Conservation (phyloP, 768 basidiomycete species). For the Suillus tomentosus region DNA sequence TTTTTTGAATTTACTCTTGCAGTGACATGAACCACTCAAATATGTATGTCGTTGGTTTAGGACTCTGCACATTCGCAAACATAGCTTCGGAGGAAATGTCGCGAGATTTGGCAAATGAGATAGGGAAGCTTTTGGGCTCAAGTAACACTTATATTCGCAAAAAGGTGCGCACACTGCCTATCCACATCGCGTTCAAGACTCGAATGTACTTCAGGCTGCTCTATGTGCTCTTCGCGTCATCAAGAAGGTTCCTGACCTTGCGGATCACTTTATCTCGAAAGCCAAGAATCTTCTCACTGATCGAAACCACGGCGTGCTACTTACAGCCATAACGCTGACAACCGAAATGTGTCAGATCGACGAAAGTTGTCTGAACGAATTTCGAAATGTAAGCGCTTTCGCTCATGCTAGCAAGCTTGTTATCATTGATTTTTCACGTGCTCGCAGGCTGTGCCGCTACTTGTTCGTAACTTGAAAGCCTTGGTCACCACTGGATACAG, state of each 20-base stretch:
- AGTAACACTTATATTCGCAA: slow-evolving; percentile 99
- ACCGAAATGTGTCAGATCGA: slow-evolving; percentile 93
- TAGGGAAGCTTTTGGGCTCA: slow-evolving; percentile 95
- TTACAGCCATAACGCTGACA: slow-evolving; percentile 92
- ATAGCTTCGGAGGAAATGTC: slow-evolving; percentile 99
- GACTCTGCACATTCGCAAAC: slow-evolving; percentile 97
- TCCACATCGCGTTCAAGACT: slow-evolving; percentile 7
- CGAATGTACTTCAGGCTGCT: slow-evolving; percentile 65
- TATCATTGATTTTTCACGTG: slow-evolving; percentile 12
- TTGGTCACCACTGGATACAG: slow-evolving; percentile 96
- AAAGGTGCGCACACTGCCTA: slow-evolving; percentile 60
- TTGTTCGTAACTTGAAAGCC: slow-evolving; percentile 94
- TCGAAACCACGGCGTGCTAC: slow-evolving; percentile 93
- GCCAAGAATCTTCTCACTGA: slow-evolving; percentile 91
- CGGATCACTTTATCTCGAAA: slow-evolving; percentile 88
- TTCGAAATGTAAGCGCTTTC: slow-evolving; percentile 71
- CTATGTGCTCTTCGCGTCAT: slow-evolving; percentile 93
- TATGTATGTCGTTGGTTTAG: slow-evolving; percentile 97
- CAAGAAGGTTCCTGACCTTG: slow-evolving; percentile 93
- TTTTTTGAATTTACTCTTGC: slow-evolving; percentile 17
- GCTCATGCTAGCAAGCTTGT: background rate
- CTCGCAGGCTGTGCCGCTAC: slow-evolving; percentile 80
- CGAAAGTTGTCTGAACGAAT: slow-evolving; percentile 72
- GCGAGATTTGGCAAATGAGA: slow-evolving; percentile 94
- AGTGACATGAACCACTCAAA: slow-evolving; percentile 99